Base-by-base conservation (phyloP, 208 protist genomes). In the Sergeia podlipaevii region DNA sequence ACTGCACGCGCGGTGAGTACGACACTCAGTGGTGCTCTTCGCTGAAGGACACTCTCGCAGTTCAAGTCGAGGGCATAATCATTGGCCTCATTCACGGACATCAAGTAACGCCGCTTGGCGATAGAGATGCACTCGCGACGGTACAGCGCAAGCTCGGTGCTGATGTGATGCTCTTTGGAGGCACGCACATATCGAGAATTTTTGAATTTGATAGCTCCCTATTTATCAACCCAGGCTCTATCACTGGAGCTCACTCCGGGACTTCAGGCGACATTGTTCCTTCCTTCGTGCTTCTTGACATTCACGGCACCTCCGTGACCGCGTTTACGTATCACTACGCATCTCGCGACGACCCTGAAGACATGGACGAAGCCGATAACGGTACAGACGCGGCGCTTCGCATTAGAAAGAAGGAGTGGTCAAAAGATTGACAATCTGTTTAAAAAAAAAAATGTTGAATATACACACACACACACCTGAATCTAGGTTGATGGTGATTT, bases 151-250 rank as follows among this genome's bases (percentile, higher is more conserved):
- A 98, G 70, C 80, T 99, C 11, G 93, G 99, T 67, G 94, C 97
- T 27, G 98, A 99, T 65, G 84, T 99, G 24, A 81, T 99, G 8
- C 76, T 99, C 20, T 97, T 86, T 5, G 98, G 97, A 17, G 86
- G 90, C 21, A 99, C 97, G 5, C 97, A 99, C 56, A 54, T 90
- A 24, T 75, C 90, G 11, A 82, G 90, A 39, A 75, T 93, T 13
- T 96, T 83, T 38, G 91, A 98, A 64, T 86, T 94, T 51, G 96
- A 99, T 49, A 90, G 85, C n/a, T 89, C 94, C 51, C 82, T 99
- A 28, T 98, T 99, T 48, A 67, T 99, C 15, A 99, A 99, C 57
- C 98, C 98, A 7, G 99, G 99, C 24, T 98, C 96, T 30, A 96
- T 97, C n/a, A 99, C 97, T 5, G 98, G 98, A 11, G 93, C 98